Conservation (phyloP, 176 grass and related monocot species). For the Zoysia japonica region DNA sequence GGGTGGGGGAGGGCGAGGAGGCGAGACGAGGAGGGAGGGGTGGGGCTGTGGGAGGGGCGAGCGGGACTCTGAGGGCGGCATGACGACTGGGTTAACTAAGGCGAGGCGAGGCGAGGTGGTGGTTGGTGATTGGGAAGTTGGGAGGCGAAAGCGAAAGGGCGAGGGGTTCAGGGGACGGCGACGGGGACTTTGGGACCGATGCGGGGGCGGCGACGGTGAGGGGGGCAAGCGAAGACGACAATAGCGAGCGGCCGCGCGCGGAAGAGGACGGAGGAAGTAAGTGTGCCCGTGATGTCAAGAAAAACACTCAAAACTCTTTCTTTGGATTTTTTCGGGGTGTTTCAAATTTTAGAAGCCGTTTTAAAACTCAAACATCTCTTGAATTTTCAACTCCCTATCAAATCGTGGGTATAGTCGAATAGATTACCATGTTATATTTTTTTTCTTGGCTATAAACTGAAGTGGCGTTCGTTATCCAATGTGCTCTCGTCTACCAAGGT, state of each 20-base stretch:
- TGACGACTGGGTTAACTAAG: constrained; percentile 38
- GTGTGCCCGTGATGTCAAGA: not conserved
- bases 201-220: constrained; percentile 18
- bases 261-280: not conserved
- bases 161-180: constrained; percentile 16
- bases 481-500: not conserved
- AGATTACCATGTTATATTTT: not conserved
- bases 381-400: not conserved
- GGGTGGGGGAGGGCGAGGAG: not conserved
- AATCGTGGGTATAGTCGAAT: not conserved
- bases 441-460: no score
- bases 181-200: not conserved
- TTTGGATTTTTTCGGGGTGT: not conserved
- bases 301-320: not conserved
- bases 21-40: not conserved
- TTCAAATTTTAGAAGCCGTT: not conserved
- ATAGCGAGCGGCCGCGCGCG: constrained; percentile 36
- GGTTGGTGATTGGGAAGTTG: constrained; percentile 30
- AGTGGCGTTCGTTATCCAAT: not conserved
- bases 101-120: not conserved
- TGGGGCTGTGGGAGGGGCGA: not conserved
- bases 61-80: constrained; percentile 28
- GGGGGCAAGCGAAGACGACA: constrained; percentile 39
- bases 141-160: constrained; percentile 43
- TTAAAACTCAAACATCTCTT: not conserved